Evolutionary conservation across 1,284 basidiomycete species (phyloP), one percentile per base, ranked within the genome.

Genomic region (Veloporphyrellus conicus): DNA sequence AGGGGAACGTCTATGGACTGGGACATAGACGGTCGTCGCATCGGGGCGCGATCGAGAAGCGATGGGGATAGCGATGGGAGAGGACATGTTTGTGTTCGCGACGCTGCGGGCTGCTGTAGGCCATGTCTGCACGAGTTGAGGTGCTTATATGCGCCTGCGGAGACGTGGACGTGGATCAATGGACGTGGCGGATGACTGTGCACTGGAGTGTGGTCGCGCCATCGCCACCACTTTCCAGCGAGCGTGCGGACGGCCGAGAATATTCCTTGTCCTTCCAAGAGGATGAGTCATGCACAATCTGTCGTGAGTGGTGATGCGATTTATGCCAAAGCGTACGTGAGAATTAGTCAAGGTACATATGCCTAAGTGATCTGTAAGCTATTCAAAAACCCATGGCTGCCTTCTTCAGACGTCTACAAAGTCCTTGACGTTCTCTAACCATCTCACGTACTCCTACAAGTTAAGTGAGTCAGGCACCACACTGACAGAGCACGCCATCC

Each of bases 381-480:
- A 36, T 4, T 2, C 23, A 31, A 8, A 12, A 11, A 6, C 15
- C 16, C 2, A 9, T 11, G n/a, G n/a, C 10, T n/a, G n/a, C n/a
- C n/a, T n/a, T n/a, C 18, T 15, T 62, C 65, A 86, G 23, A 77
- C 77, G 49, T 95, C 89, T 58, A 98, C 71, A 64, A 97, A 98
- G 15, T 66, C 66, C 77, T 90, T 89, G 69, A 96, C 84, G 59
- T 84, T 83, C 56, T 79, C 73, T 60, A 98, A 74, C 94, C 94
- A 98, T 56, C 74, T 74, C 62, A 93, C 81, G 70, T 98, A 98
- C 74, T 97, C 94, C 89, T 92, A 49, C 31, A 52, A 46, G 2
- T 48, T 9, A 33, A 41, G 38, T 44, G 7, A n/a, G 15, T 60
- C 47, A 62, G 52, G 27, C 43, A 45, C 23, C 22, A 15, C 15